Evolutionary conservation across 768 basidiomycete genomes (phyloP), one percentile per base, ranked within the genome.

Genomic region (Chlorophyllum brunneum): DNA sequence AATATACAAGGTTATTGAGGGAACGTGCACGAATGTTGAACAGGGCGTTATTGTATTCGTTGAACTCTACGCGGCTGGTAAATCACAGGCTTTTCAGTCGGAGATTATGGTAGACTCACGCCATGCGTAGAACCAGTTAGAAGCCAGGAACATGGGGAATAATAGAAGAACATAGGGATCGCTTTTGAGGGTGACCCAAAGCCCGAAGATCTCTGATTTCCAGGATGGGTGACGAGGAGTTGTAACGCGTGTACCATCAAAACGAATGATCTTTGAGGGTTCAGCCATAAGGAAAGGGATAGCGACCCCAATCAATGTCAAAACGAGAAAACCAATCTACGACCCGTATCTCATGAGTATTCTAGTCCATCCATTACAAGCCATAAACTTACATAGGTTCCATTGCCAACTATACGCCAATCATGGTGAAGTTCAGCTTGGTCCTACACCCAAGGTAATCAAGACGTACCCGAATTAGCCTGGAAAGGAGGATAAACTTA

Each of bases 51-150:
- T 91, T 92, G 65, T 76, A 91, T 46, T 82, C 86, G 56, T 87
- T 89, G 67, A 85, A 85, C 65, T 90, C 84, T 88, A 52, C 47
- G 61, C 30, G 8, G 24, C 13, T 8, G 20, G 38, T 45, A 42
- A 49, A 54, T 26, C 37, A 16, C 26, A 37, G 38, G 15, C 41
- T 1, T 33, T 26, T 20, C 3, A 1, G 5, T 11, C 22, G 9
- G 3, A 52, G 15, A 23, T 33, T n/a, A 40, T 26, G 2, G 15
- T 13, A 16, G 42, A 66, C 83, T 64, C 50, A 87, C 86, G 86
- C 86, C 86, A 90, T 2, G 88, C 83, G 62, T 89, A 89, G 69
- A 90, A 89, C 79, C 86, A 90, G 63, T 90, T 90, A 29, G 82
- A 85, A 7, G 85, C 80, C 51, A 89, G 80, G 68, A 91, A 90